Evolutionary conservation across 2,329 filamentous ascomycete genomes (phyloP), one percentile per base, ranked within the genome.

Genomic region (Coniochaeta sp.): DNA sequence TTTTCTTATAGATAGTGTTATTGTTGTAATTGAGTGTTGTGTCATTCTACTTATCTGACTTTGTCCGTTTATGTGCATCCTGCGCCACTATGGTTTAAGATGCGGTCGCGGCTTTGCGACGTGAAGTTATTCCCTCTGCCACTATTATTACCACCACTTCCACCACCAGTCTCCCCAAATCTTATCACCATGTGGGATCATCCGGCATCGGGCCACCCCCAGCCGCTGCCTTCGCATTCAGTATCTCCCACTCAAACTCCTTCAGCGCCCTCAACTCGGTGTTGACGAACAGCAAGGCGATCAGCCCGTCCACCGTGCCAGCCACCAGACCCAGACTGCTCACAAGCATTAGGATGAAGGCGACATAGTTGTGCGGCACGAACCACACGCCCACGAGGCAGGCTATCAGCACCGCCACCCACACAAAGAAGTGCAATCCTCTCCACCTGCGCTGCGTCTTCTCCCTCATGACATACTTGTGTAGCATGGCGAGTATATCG

Each of bases 171-270:
- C 38, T 42, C 38, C 26, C 26, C n/a, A 5, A 18, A 13, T 9
- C 38, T 42, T 18, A 26, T 42, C 22, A 8, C 33, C 33, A 20
- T n/a, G n/a, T n/a, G n/a, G 26, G 38, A 42, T 42, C 38, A 6
- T 42, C 45, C 26, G 20, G 7, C 45, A 31, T 20, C 26, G 14
- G n/a, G 6, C 32, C 48, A 1, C 67, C 68, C 4, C 61, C 64
- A 20, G 70, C 69, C 4, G 68, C 62, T 0, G 71, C 69, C 56
- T 71, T 83, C 12, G 86, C 85, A 64, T 87, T 91, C 49, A 73
- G 73, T 24, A 97, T 85, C 68, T 99, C 94, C 87, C 90, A 96
- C 65, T 94, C 83, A 70, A 97, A 97, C 72, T 99, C 94, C 61
- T 83, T 85, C 51, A 99, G 71, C 4, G 87, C 85, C 53, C 90